Conservation (phyloP, 108 stramenopile species). For the Chaetoceros tenuissimus region DNA sequence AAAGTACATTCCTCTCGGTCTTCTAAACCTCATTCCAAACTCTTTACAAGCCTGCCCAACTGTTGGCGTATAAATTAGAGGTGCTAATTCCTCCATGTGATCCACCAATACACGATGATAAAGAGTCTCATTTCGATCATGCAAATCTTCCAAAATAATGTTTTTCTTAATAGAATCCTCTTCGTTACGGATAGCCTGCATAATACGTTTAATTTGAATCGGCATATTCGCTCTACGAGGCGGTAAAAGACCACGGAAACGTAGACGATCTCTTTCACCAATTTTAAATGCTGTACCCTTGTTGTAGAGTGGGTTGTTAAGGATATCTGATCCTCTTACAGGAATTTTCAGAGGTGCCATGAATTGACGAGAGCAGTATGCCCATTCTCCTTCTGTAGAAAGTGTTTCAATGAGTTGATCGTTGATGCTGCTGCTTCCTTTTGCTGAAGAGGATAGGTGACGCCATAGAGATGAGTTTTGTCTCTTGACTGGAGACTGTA, state of each 20-base stretch:
- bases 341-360: constrained; percentile 53
- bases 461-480: no score
- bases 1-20: constrained; percentile 96
- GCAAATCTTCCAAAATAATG: constrained; percentile 84
- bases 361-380: constrained; percentile 53
- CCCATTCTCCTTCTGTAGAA: constrained; percentile 65
- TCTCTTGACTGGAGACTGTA: no score
- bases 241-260: constrained; percentile 80
- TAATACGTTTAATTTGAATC: constrained; percentile 56
- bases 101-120: constrained; percentile 92
- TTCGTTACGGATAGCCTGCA: constrained; percentile 46
- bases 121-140: constrained; percentile 94
- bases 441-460: no score
- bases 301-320: constrained; percentile 65
- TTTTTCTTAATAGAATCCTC: constrained; percentile 85
- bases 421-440: no score
- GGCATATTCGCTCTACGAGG: constrained; percentile 53
- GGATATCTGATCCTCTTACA: constrained; percentile 38
- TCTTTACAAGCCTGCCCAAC: constrained; percentile 96
- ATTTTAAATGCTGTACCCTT: constrained; percentile 81
- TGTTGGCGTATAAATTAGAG: constrained; percentile 97
- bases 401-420: constrained; percentile 5
- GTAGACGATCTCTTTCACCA: constrained; percentile 85
- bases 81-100: constrained; percentile 94
- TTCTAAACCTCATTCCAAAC: constrained; percentile 59